A percentile compares a stretch with the other conserved stretches of the same genome.
Evolutionary conservation across 768 basidiomycete genomes (phyloP).

Genomic region (Candolleomyces eurysporus): DNA sequence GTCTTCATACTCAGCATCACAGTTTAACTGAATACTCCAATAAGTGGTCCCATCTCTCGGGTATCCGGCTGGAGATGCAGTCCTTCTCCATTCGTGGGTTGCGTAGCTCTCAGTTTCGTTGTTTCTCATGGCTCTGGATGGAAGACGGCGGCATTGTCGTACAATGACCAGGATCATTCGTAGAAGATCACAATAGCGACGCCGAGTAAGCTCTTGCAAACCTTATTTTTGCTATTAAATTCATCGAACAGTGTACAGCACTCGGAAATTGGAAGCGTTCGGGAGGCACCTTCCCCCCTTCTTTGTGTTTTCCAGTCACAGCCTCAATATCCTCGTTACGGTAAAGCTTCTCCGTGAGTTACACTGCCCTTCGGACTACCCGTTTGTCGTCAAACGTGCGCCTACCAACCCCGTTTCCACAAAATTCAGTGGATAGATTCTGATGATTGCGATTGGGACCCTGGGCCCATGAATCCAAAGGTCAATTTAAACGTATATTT

Average conservation of each 20-base stretch:
- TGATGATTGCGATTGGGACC: too few species aligned
- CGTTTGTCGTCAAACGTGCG: too few species aligned
- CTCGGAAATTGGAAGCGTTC: too few species aligned
- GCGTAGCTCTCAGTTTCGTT: slow-evolving; percentile 86
- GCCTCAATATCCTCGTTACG: too few species aligned
- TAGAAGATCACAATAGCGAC: slow-evolving; percentile 85
- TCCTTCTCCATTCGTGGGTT: background rate
- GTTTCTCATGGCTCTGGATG: slow-evolving; percentile 83
- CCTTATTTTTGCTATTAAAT: background rate
- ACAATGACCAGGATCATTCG: slow-evolving; percentile 83
- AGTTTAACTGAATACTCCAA: slow-evolving; percentile 98
- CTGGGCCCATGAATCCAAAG: too few species aligned
- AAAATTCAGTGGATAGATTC: too few species aligned
- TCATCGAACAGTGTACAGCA: background rate
- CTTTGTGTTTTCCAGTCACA: too few species aligned
- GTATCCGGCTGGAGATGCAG: background rate
- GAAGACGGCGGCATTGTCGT: slow-evolving; percentile 94
- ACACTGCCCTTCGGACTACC: too few species aligned
- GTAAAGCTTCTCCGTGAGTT: too few species aligned
- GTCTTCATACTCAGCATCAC: slow-evolving; percentile 89
- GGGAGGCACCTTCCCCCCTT: too few species aligned
- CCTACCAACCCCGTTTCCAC: too few species aligned
- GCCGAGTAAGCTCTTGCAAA: slow-evolving; percentile 83
- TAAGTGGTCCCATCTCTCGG: slow-evolving; percentile 35
- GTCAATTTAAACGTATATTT: too few species aligned